Evolutionary conservation across 495 filamentous ascomycete species (phyloP).

Genomic region (Annulohypoxylon stygium): DNA sequence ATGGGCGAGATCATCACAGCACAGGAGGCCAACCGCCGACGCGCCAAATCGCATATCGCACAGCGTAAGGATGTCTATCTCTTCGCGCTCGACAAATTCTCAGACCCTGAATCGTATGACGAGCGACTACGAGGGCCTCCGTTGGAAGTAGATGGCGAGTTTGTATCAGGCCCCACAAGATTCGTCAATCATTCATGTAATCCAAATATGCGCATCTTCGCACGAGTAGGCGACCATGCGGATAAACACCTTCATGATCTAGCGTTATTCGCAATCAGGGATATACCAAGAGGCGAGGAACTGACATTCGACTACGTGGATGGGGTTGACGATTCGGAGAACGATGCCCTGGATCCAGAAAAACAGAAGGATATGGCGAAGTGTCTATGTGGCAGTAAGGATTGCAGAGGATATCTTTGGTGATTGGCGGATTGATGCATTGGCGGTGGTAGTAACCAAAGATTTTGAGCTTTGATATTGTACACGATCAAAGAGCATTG

Average conservation of each 20-base stretch:
- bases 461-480: background rate
- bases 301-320: slow-evolving; percentile 90
- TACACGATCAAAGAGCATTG: background rate
- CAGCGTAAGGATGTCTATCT: slow-evolving; percentile 76
- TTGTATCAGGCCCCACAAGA: slow-evolving; percentile 69
- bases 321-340: slow-evolving; percentile 61
- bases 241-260: slow-evolving; percentile 85
- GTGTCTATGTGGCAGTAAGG: slow-evolving; percentile 76
- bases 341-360: slow-evolving; percentile 63
- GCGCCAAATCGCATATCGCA: slow-evolving; percentile 61
- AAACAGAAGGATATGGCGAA: slow-evolving; percentile 63
- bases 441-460: background rate
- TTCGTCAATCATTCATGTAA: slow-evolving; percentile 83
- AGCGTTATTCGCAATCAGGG: slow-evolving; percentile 82
- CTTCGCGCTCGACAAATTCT: slow-evolving; percentile 86
- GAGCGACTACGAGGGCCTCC: slow-evolving; percentile 56
- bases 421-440: slow-evolving; percentile 38
- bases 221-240: slow-evolving; percentile 81
- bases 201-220: slow-evolving; percentile 82
- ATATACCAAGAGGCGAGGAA: slow-evolving; percentile 78
- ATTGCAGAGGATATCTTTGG: slow-evolving; percentile 79
- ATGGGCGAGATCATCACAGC: slow-evolving; percentile 88
- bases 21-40: slow-evolving; percentile 74
- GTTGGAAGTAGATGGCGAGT: slow-evolving; percentile 69
- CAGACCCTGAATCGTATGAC: slow-evolving; percentile 61